Percentiles rank a stretch among this genome's conserved stretches.
phyloP scores from a whole-genome alignment of 1,284 basidiomycete species.

The Cryptococcus hybrid region DNA sequence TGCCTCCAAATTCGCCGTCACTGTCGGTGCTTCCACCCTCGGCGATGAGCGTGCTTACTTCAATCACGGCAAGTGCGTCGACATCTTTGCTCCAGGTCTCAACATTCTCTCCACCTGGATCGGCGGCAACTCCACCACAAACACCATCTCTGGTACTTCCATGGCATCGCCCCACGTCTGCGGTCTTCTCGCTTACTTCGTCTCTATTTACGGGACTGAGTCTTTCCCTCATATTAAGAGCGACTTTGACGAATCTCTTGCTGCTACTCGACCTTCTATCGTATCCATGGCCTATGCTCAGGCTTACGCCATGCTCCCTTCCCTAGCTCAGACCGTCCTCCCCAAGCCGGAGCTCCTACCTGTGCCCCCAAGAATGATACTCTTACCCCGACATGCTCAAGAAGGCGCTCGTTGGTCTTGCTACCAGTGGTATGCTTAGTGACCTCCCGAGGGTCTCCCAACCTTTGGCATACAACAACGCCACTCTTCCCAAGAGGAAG shows the following conservation, averaged over 20 bases:
- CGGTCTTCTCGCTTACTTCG: constrained; percentile 77
- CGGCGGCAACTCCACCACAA: constrained; percentile 57
- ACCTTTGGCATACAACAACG: constrained; percentile 82
- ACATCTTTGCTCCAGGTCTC: constrained; percentile 77
- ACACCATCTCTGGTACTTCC: constrained; percentile 63
- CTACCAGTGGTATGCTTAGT: constrained; percentile 58
- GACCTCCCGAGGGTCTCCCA: constrained; percentile 60
- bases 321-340: constrained; percentile 35
- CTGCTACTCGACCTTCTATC: neutral
- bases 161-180: constrained; percentile 61
- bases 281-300: constrained; percentile 52
- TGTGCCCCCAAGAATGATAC: constrained; percentile 31
- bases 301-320: constrained; percentile 48
- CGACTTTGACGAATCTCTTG: constrained; percentile 49
- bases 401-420: constrained; percentile 65
- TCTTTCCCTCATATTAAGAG: constrained; percentile 52
- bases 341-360: constrained; percentile 27
- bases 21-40: constrained; percentile 80
- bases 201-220: constrained; percentile 70
- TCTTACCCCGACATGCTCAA: constrained; percentile 67
- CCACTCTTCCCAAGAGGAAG: constrained; percentile 52
- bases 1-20: constrained; percentile 69
- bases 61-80: constrained; percentile 74
- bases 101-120: constrained; percentile 80
- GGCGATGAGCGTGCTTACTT: constrained; percentile 85